A percentile compares a stretch with the other conserved stretches of the same genome.
These are phyloP conservation scores for Fusarium sp. DNA, from an alignment of 2,329 filamentous ascomycete species.

Conservation along the genomic window DNA sequence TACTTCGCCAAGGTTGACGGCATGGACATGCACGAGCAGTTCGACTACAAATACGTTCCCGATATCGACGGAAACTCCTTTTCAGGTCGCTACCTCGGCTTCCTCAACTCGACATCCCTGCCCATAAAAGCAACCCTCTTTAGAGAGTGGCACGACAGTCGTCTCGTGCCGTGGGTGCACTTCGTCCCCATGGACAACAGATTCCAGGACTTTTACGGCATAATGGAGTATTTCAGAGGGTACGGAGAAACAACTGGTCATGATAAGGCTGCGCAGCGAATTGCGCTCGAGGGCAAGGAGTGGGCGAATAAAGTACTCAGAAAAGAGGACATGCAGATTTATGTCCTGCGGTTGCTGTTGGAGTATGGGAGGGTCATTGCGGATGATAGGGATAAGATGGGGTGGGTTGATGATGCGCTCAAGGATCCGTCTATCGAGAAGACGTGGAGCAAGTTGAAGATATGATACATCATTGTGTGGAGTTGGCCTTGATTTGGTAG, in stretches of 20 bases:
- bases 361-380: conserved; percentile 69
- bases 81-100: conserved; percentile 73
- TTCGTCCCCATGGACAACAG: conserved; percentile 83
- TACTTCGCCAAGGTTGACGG: conserved; percentile 54
- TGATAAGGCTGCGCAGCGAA: conserved; percentile 68
- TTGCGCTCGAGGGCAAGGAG: conserved; percentile 70
- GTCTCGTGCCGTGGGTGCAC: conserved; percentile 80
- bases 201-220: conserved; percentile 75
- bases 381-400: conserved; percentile 61
- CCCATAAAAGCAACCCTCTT: conserved; percentile 83
- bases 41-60: conserved; percentile 72
- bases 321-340: conserved; percentile 78
- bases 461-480: conserved; percentile 26
- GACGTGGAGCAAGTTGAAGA: conserved; percentile 43
- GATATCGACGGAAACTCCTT: conserved; percentile 82
- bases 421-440: conserved; percentile 46
- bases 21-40: conserved; percentile 61
- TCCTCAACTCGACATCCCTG: conserved; percentile 73
- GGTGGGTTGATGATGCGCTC: conserved; percentile 63
- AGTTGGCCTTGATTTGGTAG: conserved; percentile 32
- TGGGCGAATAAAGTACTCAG: conserved; percentile 76
- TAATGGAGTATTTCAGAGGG: conserved; percentile 79
- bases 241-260: conserved; percentile 58
- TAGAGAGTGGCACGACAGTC: conserved; percentile 81
- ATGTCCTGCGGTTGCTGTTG: conserved; percentile 70